phyloP scores from a whole-genome alignment of 23 red algal genomes.

The Porphyridium purpureum region DNA sequence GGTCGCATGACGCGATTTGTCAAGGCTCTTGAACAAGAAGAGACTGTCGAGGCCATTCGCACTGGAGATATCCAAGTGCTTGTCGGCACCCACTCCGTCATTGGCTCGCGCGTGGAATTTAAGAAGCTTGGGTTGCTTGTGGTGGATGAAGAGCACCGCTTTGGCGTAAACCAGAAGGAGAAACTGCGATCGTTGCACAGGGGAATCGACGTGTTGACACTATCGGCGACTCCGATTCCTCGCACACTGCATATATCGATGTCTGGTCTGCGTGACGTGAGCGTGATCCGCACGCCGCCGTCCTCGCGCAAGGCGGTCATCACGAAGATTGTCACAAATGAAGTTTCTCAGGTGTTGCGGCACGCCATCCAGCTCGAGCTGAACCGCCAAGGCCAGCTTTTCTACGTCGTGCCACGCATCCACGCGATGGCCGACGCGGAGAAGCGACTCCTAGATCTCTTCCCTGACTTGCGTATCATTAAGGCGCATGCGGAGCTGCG shows the following conservation, averaged over 20 bases:
- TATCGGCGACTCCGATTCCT: conserved; percentile 39
- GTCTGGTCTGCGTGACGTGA: conserved; percentile 29
- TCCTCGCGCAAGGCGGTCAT: conserved; percentile 5
- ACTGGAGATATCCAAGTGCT: conserved; percentile 15
- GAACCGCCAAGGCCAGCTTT: conserved; percentile 17
- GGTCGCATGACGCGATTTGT: not conserved
- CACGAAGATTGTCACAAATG: conserved; percentile 2
- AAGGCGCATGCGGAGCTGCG: conserved; percentile 8
- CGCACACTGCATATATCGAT: conserved; percentile 33
- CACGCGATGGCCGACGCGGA: conserved; percentile 2
- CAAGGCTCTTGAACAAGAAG: not conserved
- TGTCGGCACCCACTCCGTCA: conserved; percentile 22
- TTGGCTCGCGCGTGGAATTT: conserved; percentile 7
- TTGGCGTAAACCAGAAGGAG: conserved; percentile 49
- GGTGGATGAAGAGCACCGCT: conserved; percentile 49
- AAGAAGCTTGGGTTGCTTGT: conserved; percentile 3
- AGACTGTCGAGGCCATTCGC: not conserved
- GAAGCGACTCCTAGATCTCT: not conserved
- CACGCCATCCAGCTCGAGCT: conserved; percentile 14
- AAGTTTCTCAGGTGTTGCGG: not conserved
- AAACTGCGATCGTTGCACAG: conserved; percentile 1
- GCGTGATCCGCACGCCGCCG: conserved; percentile 23
- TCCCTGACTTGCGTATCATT: not conserved
- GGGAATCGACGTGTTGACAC: conserved; percentile 21
- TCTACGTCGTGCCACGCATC: conserved; percentile 5